A percentile compares a stretch with the other conserved stretches of the same genome.
Evolutionary conservation across 148 eudicot species (phyloP).

Genomic region (Camellia sinensis): DNA sequence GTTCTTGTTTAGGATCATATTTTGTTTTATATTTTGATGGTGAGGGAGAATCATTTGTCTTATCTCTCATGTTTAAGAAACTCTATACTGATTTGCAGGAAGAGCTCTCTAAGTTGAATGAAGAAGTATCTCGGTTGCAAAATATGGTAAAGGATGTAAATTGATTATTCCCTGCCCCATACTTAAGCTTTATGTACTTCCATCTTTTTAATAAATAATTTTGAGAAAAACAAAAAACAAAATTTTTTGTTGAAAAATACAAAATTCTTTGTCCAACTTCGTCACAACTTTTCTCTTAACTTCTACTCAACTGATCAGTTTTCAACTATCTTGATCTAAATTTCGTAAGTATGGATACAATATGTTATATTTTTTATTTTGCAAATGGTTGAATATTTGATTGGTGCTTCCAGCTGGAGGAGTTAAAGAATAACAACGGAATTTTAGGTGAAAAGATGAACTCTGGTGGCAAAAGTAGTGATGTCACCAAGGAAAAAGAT

Average conservation of each 20-base stretch:
- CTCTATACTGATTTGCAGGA: constrained; percentile 48
- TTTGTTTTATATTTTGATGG: background rate
- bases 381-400: constrained; percentile 5
- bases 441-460: constrained; percentile 24
- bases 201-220: background rate
- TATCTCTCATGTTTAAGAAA: constrained; percentile 8
- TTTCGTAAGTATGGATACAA: constrained; percentile 4
- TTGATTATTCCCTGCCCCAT: background rate
- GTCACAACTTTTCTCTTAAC: background rate
- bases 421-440: constrained; percentile 38
- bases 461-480: constrained; percentile 1
- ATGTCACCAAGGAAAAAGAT: constrained; percentile 16
- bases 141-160: constrained; percentile 42
- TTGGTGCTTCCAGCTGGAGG: constrained; percentile 57
- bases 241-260: too few species aligned
- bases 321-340: background rate
- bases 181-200: background rate
- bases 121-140: constrained; percentile 55
- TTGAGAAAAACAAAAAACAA: too few species aligned
- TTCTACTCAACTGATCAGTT: background rate
- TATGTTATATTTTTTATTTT: background rate
- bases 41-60: background rate
- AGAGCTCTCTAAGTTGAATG: constrained; percentile 55
- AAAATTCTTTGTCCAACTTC: background rate
- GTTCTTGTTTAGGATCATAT: background rate